Evolutionary conservation across 2,329 filamentous ascomycete species (phyloP), one percentile per base, ranked within the genome.

Genomic region (Stachybotrys chlorohalonatus): DNA sequence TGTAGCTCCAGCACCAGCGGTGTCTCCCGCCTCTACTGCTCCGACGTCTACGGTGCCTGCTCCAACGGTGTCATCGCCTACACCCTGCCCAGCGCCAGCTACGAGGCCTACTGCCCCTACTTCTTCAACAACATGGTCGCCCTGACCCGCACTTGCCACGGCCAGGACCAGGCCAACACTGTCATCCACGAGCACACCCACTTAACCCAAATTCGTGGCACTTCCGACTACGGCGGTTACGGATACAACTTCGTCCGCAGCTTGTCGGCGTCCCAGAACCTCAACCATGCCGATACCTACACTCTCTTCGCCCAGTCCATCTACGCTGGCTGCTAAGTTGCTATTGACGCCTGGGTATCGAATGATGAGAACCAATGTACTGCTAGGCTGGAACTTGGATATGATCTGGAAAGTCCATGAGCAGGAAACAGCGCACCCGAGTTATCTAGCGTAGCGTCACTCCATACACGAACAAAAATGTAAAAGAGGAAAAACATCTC

Each of bases 171-270:
- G 70, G 81, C 80, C 3, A 84, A 79, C 11, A 87, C 85, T 13
- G 77, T 77, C 39, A 67, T 89, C 15, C 85, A 89, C 63, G 85
- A 89, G 73, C 73, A 77, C 60, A 86, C 84, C 7, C 85, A 89
- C 64, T 58, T 78, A 73, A 78, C n/a, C 69, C 77, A 64, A 75
- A 70, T 69, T 57, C 80, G 80, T 54, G 81, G 82, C 8, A 86
- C 84, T 2, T 66, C 76, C 1, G 85, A 88, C 63, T 71, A 78
- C 53, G 78, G 73, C 31, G 82, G 82, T 31, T 87, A 85, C 61
- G 66, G 73, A 3, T 75, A 81, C 55, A 73, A 70, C 47, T 83
- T 81, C 51, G 78, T 83, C 56, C 60, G 66, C 13, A 63, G 68
- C 6, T 66, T 87, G 58, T 72, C 68, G 6, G 72, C 73, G 0